Evolutionary conservation across 1,284 basidiomycete genomes (phyloP).

Genomic region (Microbotryum violaceum): DNA sequence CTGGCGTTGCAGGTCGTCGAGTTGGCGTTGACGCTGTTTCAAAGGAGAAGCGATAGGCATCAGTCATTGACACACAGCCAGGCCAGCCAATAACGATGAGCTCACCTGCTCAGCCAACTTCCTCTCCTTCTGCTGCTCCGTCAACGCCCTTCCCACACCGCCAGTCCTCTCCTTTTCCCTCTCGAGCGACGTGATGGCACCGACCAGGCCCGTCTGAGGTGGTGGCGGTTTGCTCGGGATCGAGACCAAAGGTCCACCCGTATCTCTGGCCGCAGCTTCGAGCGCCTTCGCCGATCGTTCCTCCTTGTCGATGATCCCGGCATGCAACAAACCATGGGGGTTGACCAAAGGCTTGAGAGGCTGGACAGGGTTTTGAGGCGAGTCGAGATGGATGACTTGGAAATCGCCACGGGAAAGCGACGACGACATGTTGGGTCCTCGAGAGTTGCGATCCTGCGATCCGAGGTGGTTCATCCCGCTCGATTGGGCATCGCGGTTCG

Average conservation of each 20-base stretch:
- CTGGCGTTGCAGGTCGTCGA: slow-evolving; percentile 79
- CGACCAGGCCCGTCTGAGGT: slow-evolving; percentile 88
- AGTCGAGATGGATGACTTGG: not conserved
- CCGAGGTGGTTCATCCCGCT: no score
- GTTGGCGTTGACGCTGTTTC: slow-evolving; percentile 83
- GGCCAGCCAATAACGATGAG: not conserved
- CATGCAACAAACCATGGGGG: slow-evolving; percentile 70
- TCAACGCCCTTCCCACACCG: slow-evolving; percentile 85
- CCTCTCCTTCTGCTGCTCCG: slow-evolving; percentile 88
- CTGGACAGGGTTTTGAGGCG: no score
- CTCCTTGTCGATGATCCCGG: slow-evolving; percentile 88
- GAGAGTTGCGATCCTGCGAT: not conserved
- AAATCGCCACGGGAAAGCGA: not conserved
- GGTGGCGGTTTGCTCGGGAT: slow-evolving; percentile 90
- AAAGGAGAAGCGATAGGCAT: slow-evolving; percentile 22
- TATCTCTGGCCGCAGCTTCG: slow-evolving; percentile 83
- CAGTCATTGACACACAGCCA: not conserved
- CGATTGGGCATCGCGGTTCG: not conserved
- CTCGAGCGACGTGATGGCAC: slow-evolving; percentile 91
- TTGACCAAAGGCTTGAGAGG: slow-evolving; percentile 27
- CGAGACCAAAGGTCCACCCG: slow-evolving; percentile 81
- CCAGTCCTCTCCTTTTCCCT: slow-evolving; percentile 88
- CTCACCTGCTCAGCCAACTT: slow-evolving; percentile 53
- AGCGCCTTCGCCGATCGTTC: slow-evolving; percentile 90
- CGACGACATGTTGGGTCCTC: not conserved